Evolutionary conservation across 257 asterid genomes (phyloP), one percentile per base, ranked within the genome.

Genomic region (Salvia hispanica): DNA sequence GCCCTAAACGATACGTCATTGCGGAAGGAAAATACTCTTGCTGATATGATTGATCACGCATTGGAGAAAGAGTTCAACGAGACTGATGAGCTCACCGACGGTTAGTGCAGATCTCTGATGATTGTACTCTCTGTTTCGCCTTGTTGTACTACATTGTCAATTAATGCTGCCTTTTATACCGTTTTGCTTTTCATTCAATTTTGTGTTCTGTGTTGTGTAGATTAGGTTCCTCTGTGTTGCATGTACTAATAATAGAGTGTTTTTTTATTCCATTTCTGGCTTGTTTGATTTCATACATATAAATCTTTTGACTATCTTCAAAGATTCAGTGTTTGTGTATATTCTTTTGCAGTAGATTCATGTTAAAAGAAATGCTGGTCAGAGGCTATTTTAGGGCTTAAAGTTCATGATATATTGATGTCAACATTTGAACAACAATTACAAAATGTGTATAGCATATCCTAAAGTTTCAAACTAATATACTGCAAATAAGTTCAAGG

Each of bases 31-130:
- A 71, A 70, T 39, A 82, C 87, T 69, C 60, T 87, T 12, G 95
- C 90, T 5, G 88, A 84, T 47, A 81, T 83, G 62, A 66, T 90
- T 53, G 89, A 84, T 69, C 76, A 86, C 64, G 96, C 95, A 51
- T 74, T 87, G 78, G 88, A 84, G 58, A 90, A 85, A 58, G 95
- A 90, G 85, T 90, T 90, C 76, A 85, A 83, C 65, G 93, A 85
- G 67, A 87, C 88, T 42, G 86, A 87, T 46, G 95, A 90, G 57
- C 81, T 79, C 60, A 52, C 90, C n/a, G 80, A 72, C 67, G 95
- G 93, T 85, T 69, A 74, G 87, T 81, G 66, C 36, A 12, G 77
- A 76, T 78, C 76, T 74, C 53, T 12, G 62, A 33, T 39, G 39
- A 36, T 55, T 66, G 72, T 59, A 10, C 43, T 60, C 43, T 69